These are phyloP conservation scores for Vitis hybrid DNA, from an alignment of 177 flowering plant species.

Conservation along the genomic window DNA sequence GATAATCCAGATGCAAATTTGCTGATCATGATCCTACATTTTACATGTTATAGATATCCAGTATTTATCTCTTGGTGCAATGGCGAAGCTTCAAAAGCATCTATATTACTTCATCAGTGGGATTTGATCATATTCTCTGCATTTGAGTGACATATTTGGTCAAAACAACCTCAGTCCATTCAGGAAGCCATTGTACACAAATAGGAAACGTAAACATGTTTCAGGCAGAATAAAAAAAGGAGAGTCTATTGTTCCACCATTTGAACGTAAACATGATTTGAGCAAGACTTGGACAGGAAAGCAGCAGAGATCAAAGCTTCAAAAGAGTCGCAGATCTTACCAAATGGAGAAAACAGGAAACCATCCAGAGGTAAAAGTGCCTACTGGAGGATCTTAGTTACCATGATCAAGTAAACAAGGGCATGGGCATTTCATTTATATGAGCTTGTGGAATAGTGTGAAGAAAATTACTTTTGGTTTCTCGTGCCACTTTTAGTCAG, in stretches of 20 bases:
- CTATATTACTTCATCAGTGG: neutral
- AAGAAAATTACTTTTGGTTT: neutral
- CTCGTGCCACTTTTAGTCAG: neutral
- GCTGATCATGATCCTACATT: neutral
- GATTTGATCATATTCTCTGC: no score
- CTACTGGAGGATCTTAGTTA: neutral
- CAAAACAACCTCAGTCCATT: no score
- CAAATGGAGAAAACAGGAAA: neutral
- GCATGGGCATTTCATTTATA: neutral
- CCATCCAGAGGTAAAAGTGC: neutral
- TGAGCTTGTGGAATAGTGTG: neutral
- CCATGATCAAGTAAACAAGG: neutral
- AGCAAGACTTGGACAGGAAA: neutral
- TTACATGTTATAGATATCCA: neutral
- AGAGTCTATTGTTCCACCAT: neutral
- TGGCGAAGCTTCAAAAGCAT: neutral
- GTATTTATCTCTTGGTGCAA: neutral
- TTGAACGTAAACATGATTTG: neutral
- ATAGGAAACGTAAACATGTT: neutral
- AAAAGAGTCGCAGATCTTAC: neutral
- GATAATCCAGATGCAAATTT: neutral
- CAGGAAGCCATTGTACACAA: neutral
- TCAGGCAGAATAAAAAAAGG: neutral
- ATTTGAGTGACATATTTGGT: no score
- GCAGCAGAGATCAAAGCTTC: constrained; percentile 1